Evolutionary conservation across 2,329 filamentous ascomycete genomes (phyloP).

Genomic region (Diaporthe longicolla): DNA sequence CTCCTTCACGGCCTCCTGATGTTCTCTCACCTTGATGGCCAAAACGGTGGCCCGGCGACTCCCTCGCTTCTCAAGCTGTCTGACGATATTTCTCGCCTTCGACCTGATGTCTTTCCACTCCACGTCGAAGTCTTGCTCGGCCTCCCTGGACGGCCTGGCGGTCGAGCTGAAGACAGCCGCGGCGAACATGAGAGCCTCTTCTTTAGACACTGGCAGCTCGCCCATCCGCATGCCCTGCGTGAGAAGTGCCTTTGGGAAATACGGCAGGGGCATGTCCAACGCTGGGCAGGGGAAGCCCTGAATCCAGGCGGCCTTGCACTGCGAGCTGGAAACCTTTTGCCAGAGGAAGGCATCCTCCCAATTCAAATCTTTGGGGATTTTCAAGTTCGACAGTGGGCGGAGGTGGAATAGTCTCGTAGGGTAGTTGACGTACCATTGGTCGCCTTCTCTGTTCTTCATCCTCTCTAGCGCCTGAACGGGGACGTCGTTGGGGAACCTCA

Average conservation of each 20-base stretch:
- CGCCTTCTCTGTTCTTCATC: neutral
- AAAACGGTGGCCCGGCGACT: neutral
- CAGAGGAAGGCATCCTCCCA: conserved; percentile 35
- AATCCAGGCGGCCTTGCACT: neutral
- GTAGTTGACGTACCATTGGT: conserved; percentile 20
- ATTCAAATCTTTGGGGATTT: neutral
- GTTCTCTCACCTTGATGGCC: neutral
- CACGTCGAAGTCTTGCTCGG: neutral
- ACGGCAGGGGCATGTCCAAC: neutral
- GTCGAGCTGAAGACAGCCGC: neutral
- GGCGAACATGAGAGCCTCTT: neutral
- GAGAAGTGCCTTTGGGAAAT: neutral
- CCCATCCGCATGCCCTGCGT: neutral
- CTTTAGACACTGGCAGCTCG: too few relatives aligned
- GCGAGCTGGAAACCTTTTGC: conserved; percentile 10
- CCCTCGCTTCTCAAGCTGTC: neutral
- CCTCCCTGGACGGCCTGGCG: neutral
- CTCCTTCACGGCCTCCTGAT: neutral
- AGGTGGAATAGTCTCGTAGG: conserved; percentile 35
- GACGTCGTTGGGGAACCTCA: neutral
- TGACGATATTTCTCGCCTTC: neutral
- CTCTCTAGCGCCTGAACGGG: conserved; percentile 2
- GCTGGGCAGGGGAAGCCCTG: neutral
- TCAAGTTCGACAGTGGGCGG: neutral
- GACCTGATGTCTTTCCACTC: neutral